phyloP scores from a whole-genome alignment of 306 rosid genomes.

The Benincasa hispida region DNA sequence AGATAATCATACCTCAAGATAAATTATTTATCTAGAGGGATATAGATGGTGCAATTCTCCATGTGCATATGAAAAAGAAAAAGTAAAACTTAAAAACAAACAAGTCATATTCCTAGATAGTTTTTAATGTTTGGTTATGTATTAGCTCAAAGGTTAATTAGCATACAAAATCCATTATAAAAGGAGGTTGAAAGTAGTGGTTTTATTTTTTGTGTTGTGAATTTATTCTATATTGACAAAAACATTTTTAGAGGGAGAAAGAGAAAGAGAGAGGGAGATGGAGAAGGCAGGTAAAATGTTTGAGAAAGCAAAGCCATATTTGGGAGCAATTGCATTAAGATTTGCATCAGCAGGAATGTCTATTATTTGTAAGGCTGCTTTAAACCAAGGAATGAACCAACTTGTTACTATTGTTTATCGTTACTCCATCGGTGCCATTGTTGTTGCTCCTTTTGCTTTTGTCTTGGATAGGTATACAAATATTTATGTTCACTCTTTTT shows the following conservation, averaged over 20 bases:
- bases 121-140: not conserved
- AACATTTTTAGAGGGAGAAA: not conserved
- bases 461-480: slow-evolving; percentile 15
- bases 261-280: not conserved
- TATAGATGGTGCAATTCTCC: not conserved
- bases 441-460: slow-evolving; percentile 23
- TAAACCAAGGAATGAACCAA: slow-evolving; percentile 28
- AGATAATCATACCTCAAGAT: not conserved
- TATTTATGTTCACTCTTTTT: no score
- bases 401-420: slow-evolving; percentile 19
- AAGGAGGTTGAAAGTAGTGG: not conserved
- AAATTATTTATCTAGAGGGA: not conserved
- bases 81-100: not conserved
- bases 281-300: not conserved
- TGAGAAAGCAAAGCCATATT: slow-evolving; percentile 13
- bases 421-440: slow-evolving; percentile 16
- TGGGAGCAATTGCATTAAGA: slow-evolving; percentile 16
- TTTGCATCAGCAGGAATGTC: slow-evolving; percentile 19
- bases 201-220: not conserved
- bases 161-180: not conserved
- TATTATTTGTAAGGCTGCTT: slow-evolving; percentile 16
- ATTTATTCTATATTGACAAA: not conserved
- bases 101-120: not conserved
- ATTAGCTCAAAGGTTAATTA: not conserved
- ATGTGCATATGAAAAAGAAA: not conserved